A percentile compares a stretch with the other conserved stretches of the same genome.
These are phyloP conservation scores for Nannizzia gypsea DNA, from an alignment of 2,329 filamentous ascomycete genomes.

Conservation along the genomic window DNA sequence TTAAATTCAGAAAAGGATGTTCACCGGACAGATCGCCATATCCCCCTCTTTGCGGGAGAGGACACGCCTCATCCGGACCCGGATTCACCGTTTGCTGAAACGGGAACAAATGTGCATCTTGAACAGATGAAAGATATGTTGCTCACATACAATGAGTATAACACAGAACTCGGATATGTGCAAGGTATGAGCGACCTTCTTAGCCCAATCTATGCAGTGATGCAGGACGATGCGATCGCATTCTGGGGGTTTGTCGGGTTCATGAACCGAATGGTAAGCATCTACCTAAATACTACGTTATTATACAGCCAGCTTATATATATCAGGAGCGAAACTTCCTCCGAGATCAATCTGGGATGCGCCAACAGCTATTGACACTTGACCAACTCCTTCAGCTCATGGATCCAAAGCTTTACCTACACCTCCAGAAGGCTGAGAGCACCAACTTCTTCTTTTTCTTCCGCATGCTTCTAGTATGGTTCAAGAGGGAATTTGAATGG, in stretches of 20 bases:
- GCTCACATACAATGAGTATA: conserved; percentile 96
- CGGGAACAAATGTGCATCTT: conserved; percentile 90
- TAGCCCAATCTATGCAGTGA: conserved; percentile 88
- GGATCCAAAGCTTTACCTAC: conserved; percentile 86
- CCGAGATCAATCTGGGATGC: conserved; percentile 92
- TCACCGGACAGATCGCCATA: conserved; percentile 86
- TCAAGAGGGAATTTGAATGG: conserved; percentile 94
- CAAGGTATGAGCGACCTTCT: conserved; percentile 98
- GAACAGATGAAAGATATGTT: conserved; percentile 99
- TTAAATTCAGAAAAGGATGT: conserved; percentile 81
- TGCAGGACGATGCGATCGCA: conserved; percentile 92
- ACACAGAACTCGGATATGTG: conserved; percentile 88
- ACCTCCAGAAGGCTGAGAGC: conserved; percentile 78
- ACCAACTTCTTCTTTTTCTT: conserved; percentile 99
- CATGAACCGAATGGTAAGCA: conserved; percentile 76
- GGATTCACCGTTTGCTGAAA: conserved; percentile 82
- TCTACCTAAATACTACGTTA: neutral
- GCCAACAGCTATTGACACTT: conserved; percentile 74
- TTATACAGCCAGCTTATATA: conserved; percentile 5
- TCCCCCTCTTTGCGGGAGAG: conserved; percentile 91
- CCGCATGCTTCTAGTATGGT: conserved; percentile 97
- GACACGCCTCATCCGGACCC: conserved; percentile 95
- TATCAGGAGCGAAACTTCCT: conserved; percentile 76
- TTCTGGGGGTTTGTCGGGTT: conserved; percentile 96
- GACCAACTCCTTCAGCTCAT: conserved; percentile 94